Evolutionary conservation across 108 stramenopile genomes (phyloP), one percentile per base, ranked within the genome.

Genomic region (Cylindrotheca fusiformis): DNA sequence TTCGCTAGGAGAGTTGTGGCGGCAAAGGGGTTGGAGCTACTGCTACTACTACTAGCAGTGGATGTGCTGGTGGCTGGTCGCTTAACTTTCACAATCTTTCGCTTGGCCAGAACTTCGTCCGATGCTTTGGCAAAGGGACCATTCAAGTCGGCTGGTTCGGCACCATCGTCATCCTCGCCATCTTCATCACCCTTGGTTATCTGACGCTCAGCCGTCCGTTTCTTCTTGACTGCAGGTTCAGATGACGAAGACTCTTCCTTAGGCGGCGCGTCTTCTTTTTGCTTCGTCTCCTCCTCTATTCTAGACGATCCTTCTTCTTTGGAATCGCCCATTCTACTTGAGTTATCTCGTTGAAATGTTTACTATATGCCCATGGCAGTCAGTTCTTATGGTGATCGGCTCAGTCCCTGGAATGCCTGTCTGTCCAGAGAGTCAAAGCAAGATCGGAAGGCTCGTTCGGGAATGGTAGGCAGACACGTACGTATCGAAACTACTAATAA

Each of bases 131-230:
- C 6, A 56, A 77, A 77, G 5, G 61, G 32, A 10, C 45, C 66
- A 32, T 24, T 28, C 4, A 36, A 46, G 18, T 46, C 60, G 22
- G 55, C 63, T 8, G 41, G 55, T 20, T 67, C 69, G 26, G 47
- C 60, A 21, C 59, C 63, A 14, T 57, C 55, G 26, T 66, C 72
- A 32, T 79, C 72, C 23, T 78, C 71, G 30, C 68, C 66, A 33
- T 67, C 67, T 29, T 65, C 64, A 52, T 79, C 78, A 49, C 74
- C 78, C 57, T 79, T 79, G 58, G 78, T 79, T 12, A 79, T 52
- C 60, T 79, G 78, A 49, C 72, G 63, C 26, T 70, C 73, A 3
- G 78, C 78, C 18, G 29, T 30, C 18, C 78, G 68, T 52, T 79
- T 79, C 55, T 63, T 69, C 52, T 68, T 67, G 28, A 45, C 14